Percentiles rank a stretch among this genome's conserved stretches.
Evolutionary conservation across 345 rosid species (phyloP).

Genomic region (Salix caprea): DNA sequence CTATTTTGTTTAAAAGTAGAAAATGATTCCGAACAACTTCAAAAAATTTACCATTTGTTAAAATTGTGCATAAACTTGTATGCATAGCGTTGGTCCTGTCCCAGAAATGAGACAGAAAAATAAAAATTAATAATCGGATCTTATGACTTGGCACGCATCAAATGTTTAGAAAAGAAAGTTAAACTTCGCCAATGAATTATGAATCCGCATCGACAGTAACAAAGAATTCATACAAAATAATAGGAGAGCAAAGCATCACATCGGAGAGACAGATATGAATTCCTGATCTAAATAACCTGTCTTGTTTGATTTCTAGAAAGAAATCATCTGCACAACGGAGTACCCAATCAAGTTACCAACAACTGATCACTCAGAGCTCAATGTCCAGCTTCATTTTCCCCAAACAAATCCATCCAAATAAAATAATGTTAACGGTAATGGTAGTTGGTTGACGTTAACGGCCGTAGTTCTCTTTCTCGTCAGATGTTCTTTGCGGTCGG

Average conservation of each 20-base stretch:
- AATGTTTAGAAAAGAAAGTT: too few species aligned
- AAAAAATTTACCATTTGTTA: too few species aligned
- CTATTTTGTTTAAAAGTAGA: too few species aligned
- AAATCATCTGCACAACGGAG: background rate
- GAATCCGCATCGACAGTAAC: background rate
- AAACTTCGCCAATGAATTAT: background rate
- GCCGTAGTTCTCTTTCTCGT: conserved; percentile 70
- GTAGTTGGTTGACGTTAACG: conserved; percentile 1
- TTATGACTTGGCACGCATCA: too few species aligned
- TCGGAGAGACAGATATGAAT: background rate
- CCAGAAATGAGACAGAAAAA: too few species aligned
- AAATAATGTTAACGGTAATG: background rate
- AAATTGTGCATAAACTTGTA: too few species aligned
- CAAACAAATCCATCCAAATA: background rate
- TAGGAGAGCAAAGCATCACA: background rate
- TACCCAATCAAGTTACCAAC: background rate
- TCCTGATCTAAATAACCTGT: background rate
- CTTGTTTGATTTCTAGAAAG: conserved; percentile 8
- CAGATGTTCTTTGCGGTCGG: conserved; percentile 43
- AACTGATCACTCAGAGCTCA: too few species aligned
- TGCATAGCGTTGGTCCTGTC: too few species aligned
- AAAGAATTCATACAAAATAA: background rate
- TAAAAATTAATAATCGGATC: too few species aligned
- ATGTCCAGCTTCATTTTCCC: too few species aligned
- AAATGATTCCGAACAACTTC: too few species aligned